Base-by-base conservation (phyloP, 176 grass and related monocot genomes). In the Thalia dealbata region DNA sequence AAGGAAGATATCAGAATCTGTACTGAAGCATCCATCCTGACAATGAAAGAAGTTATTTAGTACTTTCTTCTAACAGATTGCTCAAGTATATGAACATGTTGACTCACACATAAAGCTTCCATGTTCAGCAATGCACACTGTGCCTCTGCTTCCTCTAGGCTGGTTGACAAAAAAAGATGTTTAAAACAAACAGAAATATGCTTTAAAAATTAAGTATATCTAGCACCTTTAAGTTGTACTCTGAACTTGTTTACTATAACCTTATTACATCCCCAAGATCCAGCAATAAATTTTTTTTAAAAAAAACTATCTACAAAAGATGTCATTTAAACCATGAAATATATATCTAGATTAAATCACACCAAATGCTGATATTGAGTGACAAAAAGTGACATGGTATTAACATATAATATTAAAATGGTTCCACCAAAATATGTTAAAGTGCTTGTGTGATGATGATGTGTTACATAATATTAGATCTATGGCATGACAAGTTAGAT, bases 81-180 rank as follows among this genome's bases (percentile, higher is more conserved):
- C 19, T 6, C 50, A 72, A 67, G 21, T 48, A 67, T 10, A 75
- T 72, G 12, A 63, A 24, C 35, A 64, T 30, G 61, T 71, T 60
- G 25, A 87, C 92, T 92, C 84, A 96, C 92, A 27, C 92, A 96
- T 25, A 90, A 78, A 35, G 87, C 88, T 72, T 81, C 79, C 10
- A 86, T 77, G 83, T 96, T 80, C 21, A 96, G 80, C 74, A 80
- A 52, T 73, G 92, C 89, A 76, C 92, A 96, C 52, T 96, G 92
- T 67, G 92, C 92, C 86, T 96, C 93, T 3, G 82, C 93, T 78
- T 96, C 93, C 88, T 96, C 93, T 82, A 96, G 68, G 35, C 89
- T 96, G 78, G 79, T 73, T 46, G 61, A 67, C 18, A 58, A 75
- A 66, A 71, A 50, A 14, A 45, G n/a, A 60, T 10, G 6, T 41